These are phyloP conservation scores for Saturnispora sekii DNA, from an alignment of 805 yeast species.

Conservation along the genomic window DNA sequence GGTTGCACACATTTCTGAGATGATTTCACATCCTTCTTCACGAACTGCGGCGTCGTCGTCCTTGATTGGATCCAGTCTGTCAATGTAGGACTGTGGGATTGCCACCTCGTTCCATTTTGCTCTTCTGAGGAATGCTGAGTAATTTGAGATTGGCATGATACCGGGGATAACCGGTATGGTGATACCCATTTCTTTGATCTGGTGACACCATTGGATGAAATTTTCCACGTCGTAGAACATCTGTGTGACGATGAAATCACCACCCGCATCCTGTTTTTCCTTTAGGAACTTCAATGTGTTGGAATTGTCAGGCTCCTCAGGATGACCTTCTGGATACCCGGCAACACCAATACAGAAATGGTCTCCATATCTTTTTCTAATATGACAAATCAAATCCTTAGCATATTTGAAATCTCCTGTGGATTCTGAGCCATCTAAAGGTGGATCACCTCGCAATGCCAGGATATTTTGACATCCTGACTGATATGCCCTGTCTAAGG, in stretches of 20 bases:
- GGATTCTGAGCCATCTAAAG: constrained; percentile 60
- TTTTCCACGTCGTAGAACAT: constrained; percentile 92
- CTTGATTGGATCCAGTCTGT: constrained; percentile 66
- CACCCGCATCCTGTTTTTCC: constrained; percentile 90
- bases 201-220: constrained; percentile 73
- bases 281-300: constrained; percentile 54
- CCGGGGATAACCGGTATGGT: constrained; percentile 91
- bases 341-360: constrained; percentile 95
- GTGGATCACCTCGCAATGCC: constrained; percentile 95
- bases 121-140: constrained; percentile 84
- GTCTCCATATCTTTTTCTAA: constrained; percentile 67
- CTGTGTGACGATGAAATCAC: constrained; percentile 88
- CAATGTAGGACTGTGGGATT: constrained; percentile 66
- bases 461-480: constrained; percentile 94
- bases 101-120: constrained; percentile 88
- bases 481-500: constrained; percentile 72
- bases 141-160: constrained; percentile 97
- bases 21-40: constrained; percentile 71
- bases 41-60: constrained; percentile 88
- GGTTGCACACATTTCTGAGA: constrained; percentile 73
- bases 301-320: constrained; percentile 62
- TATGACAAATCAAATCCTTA: constrained; percentile 72
- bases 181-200: constrained; percentile 63
- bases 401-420: constrained; percentile 86
- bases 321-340: constrained; percentile 96